Evolutionary conservation across 805 yeast genomes (phyloP), one percentile per base, ranked within the genome.

Genomic region (Saccharomycopsis sp.): DNA sequence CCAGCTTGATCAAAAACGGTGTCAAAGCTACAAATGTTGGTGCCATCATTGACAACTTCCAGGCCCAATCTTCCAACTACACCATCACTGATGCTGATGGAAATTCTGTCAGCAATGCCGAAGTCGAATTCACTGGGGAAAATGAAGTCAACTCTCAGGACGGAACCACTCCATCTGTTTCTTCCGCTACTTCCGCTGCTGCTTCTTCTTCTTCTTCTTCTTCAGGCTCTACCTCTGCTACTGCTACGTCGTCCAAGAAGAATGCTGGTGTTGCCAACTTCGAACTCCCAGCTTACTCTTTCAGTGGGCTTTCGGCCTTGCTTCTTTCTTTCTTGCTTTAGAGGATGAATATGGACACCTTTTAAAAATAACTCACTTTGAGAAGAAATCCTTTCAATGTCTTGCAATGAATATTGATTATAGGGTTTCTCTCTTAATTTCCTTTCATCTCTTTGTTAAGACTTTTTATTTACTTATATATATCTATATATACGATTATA

Each of bases 1-100:
- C 73, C 8, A 65, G 66, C 3, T 61, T 80, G 68, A 80, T 81
- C 62, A 65, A 73, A 59, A 67, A 78, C 61, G 85, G 85, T 69
- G 79, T 74, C 48, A 71, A 72, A 61, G 70, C 72, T 58, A 65
- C 76, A 24, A 76, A 79, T 55, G 64, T 72, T 56, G 85, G 85
- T 60, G 55, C 71, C 34, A 65, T 81, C 29, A 65, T 80, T 57
- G 63, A 65, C n/a, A 73, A 71, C 51, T 70, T 78, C 50, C 64
- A 68, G 15, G 69, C 72, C 1, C 72, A 67, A 57, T 70, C 72
- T n/a, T 70, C 79, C 2, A 75, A 73, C 53, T 78, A 74, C 63
- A 68, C 75, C 2, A 70, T 79, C 37, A 64, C 61, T 48, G 74
- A 77, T 58, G 61, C 68, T 15, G 64, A 70, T 29, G 78, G 73